Conservation (phyloP, 2,329 filamentous ascomycete species). For the Pyricularia grisea region DNA sequence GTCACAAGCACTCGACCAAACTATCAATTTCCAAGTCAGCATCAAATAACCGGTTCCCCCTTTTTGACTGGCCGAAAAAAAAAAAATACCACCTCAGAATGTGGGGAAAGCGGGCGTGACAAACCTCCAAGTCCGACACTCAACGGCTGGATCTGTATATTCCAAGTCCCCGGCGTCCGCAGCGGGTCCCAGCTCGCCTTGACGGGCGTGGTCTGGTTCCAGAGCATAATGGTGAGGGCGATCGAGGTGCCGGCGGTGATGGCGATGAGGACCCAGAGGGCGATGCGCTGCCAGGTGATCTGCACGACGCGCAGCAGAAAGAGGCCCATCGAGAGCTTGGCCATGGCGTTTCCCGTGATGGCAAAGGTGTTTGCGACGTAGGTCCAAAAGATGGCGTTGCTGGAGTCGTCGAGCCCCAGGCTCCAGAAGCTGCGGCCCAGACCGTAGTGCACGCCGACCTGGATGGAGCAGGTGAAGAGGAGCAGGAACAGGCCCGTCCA, state of each 20-base stretch:
- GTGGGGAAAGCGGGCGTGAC: not conserved
- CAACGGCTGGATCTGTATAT: constrained; percentile 24
- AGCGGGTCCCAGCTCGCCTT: constrained; percentile 26
- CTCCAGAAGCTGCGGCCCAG: constrained; percentile 23
- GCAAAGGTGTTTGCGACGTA: constrained; percentile 25
- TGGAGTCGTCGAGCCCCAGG: constrained; percentile 19
- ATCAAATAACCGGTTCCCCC: not conserved
- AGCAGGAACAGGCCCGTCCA: constrained; percentile 25
- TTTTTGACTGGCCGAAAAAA: no score
- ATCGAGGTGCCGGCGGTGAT: constrained; percentile 20
- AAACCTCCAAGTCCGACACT: constrained; percentile 25
- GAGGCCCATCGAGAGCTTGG: constrained; percentile 27
- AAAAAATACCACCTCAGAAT: not conserved
- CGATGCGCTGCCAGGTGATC: constrained; percentile 21
- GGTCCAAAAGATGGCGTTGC: constrained; percentile 27
- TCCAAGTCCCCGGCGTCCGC: constrained; percentile 23
- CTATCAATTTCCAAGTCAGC: constrained; percentile 10
- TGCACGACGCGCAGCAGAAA: constrained; percentile 28
- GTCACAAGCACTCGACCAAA: constrained; percentile 27
- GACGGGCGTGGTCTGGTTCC: constrained; percentile 26
- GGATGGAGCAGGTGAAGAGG: constrained; percentile 22
- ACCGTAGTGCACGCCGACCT: constrained; percentile 23
- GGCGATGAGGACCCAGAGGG: constrained; percentile 21
- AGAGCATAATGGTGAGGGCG: constrained; percentile 24
- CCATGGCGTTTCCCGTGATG: constrained; percentile 26